Percentiles rank a stretch among this genome's conserved stretches.
Evolutionary conservation across 805 yeast genomes (phyloP).

Genomic region (Myxozyma mucilagina): DNA sequence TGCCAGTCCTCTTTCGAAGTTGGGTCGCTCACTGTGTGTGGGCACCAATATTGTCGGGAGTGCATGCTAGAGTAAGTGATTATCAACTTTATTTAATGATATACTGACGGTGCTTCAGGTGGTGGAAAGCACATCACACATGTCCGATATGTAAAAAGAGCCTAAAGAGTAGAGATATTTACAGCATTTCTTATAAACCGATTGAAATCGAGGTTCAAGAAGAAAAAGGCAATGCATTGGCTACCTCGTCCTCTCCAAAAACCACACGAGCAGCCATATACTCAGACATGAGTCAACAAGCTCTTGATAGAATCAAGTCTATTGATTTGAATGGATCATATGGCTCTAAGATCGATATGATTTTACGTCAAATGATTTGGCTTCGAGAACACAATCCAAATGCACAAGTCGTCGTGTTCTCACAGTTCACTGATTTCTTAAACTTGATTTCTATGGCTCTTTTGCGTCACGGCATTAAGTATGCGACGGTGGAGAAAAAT

Average conservation of each 20-base stretch:
- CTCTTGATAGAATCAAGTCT: constrained; percentile 43
- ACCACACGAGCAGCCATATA: constrained; percentile 32
- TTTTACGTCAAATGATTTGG: constrained; percentile 69
- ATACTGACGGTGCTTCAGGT: constrained; percentile 37
- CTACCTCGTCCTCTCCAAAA: constrained; percentile 26
- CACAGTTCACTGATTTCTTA: constrained; percentile 84
- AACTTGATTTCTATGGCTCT: constrained; percentile 67
- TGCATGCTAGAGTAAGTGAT: constrained; percentile 58
- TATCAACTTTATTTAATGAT: neutral
- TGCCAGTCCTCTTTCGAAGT: constrained; percentile 68
- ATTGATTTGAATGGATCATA: constrained; percentile 52
- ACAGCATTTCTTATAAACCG: constrained; percentile 64
- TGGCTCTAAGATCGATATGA: constrained; percentile 86
- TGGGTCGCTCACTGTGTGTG: constrained; percentile 86
- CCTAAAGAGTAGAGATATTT: constrained; percentile 55
- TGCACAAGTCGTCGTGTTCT: constrained; percentile 81
- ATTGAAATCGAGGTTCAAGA: constrained; percentile 44
- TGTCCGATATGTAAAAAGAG: constrained; percentile 83
- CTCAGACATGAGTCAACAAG: constrained; percentile 32
- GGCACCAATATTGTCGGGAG: constrained; percentile 83
- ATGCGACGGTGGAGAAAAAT: constrained; percentile 53
- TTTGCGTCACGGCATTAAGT: constrained; percentile 55
- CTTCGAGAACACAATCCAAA: constrained; percentile 56
- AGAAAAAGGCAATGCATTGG: constrained; percentile 9
- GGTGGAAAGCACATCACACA: constrained; percentile 58